Base-by-base conservation (phyloP, 2,329 filamentous ascomycete species). In the Trichoderma sp. region DNA sequence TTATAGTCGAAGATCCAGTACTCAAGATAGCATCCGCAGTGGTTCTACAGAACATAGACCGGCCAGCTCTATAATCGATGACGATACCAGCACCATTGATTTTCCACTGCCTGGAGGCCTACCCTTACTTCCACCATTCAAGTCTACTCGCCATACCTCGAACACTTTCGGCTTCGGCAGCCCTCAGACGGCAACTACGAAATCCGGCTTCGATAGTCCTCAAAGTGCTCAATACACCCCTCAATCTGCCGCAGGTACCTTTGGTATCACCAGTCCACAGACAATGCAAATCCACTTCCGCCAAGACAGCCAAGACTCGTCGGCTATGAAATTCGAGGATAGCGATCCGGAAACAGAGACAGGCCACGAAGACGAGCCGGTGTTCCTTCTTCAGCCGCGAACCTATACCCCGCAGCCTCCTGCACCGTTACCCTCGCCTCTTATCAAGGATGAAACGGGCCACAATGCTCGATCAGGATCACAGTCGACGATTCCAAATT, bases 311-410 rank as follows among this genome's bases (percentile, higher is more conserved):
- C 47, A 49, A 13, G 47, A 49, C 47, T 49, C 47, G 47, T 55
- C 65, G 3, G 19, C 60, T 40, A n/a, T 59, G 57, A 52, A 62
- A 16, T 47, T 27, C 5, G 58, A 62, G 37, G 49, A 52, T 19
- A 53, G 35, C 16, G 68, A 66, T 10, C 40, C 29, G 29, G 68
- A 68, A 31, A 53, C 57, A 3, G 62, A 70, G 24, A 69, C 73
- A 7, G 80, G 33, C 24, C 61, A 68, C 11, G 65, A 66, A 4
- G 70, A 53, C 24, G 72, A 85, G 49, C 77, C 81, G 0, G 73
- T 88, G 1, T 88, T 83, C 70, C 80, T 89, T 27, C 79, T 89
- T 5, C 86, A 89, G 71, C 87, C 87, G 14, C 81, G 83, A 40
- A 88, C 86, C 0, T 89, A 89, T 72, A 88, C 85, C 0, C 87